phyloP scores from a whole-genome alignment of 768 basidiomycete genomes.

The Lentinula boryana region DNA sequence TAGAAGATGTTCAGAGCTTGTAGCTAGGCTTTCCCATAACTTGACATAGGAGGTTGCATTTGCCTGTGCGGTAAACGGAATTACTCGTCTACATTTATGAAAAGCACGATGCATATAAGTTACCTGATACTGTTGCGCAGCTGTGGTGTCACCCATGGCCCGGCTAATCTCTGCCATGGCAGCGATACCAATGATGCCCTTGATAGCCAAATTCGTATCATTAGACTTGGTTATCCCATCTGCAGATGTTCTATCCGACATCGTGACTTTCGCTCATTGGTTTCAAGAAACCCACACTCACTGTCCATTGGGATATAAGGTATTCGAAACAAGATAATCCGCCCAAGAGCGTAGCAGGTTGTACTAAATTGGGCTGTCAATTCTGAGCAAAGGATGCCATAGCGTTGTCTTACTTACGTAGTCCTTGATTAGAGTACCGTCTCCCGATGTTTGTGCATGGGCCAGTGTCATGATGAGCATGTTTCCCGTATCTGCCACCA shows the following conservation, averaged over 20 bases:
- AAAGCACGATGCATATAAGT: background rate
- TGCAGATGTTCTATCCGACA: background rate
- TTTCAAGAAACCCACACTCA: background rate
- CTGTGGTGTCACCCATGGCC: conserved; percentile 1
- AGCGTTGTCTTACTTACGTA: conserved; percentile 10
- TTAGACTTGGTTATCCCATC: background rate
- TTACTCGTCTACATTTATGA: background rate
- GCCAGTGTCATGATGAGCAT: conserved; percentile 28
- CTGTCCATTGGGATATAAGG: conserved; percentile 5
- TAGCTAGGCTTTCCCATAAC: conserved; percentile 8
- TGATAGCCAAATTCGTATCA: conserved; percentile 13
- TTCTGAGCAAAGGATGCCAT: background rate
- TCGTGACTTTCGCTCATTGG: background rate
- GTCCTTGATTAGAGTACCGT: conserved; percentile 15
- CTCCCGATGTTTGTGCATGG: conserved; percentile 21
- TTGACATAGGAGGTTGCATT: conserved; percentile 1
- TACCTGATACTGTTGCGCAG: conserved; percentile 7
- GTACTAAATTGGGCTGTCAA: background rate
- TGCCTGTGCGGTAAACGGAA: background rate
- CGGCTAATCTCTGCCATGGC: conserved; percentile 14
- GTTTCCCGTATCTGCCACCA: conserved; percentile 20
- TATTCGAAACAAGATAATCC: conserved; percentile 1
- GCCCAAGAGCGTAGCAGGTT: background rate
- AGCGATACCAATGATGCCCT: conserved; percentile 12
- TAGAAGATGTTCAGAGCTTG: conserved; percentile 3